phyloP scores from a whole-genome alignment of 1,284 basidiomycete genomes.

The Ganoderma lucidum region DNA sequence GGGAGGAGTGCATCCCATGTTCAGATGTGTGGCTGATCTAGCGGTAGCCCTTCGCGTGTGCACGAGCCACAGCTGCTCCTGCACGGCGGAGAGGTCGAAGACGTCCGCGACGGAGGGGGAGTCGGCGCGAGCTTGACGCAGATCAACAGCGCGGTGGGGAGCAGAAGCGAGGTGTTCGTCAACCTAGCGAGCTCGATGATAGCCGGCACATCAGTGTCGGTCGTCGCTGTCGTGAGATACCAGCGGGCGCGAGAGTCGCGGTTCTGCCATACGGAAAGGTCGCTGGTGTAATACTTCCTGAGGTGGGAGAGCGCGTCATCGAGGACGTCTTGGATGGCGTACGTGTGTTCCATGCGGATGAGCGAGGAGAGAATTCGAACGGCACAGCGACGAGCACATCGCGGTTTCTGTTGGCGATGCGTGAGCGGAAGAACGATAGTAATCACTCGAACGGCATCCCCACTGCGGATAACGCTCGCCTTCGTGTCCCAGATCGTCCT shows the following conservation, averaged over 20 bases:
- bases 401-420: too few species aligned
- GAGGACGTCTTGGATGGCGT: not conserved
- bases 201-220: not conserved
- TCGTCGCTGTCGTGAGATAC: not conserved
- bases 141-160: conserved; percentile 13
- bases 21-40: too few species aligned
- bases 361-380: conserved; percentile 9
- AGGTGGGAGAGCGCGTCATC: not conserved
- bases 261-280: conserved; percentile 3
- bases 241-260: not conserved
- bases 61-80: too few species aligned
- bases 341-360: conserved; percentile 22
- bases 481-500: too few species aligned
- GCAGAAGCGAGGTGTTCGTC: conserved; percentile 9
- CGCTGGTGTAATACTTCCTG: conserved; percentile 11
- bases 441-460: too few species aligned
- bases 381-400: conserved; percentile 9
- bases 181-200: conserved; percentile 7
- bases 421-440: conserved; percentile 1
- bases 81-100: too few species aligned
- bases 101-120: too few species aligned
- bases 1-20: too few species aligned
- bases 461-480: too few species aligned
- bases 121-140: too few species aligned
- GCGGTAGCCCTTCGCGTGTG: too few species aligned